phyloP scores from a whole-genome alignment of 108 stramenopile species.

The Schizochytrium sp. region DNA sequence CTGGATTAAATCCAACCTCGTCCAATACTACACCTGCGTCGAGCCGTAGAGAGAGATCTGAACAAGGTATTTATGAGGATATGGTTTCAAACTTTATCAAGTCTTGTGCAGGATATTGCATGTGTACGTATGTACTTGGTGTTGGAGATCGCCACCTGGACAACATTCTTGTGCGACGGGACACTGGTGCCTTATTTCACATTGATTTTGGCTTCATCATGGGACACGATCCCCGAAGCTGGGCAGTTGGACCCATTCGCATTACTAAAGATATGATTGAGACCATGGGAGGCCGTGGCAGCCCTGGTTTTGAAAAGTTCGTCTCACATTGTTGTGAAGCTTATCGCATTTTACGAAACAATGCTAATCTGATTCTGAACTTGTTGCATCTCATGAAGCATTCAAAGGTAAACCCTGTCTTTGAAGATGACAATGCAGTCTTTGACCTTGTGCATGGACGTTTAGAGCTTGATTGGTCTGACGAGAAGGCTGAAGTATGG shows the following conservation, averaged over 20 bases:
- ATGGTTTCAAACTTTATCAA: conserved; percentile 92
- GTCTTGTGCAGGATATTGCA: conserved; percentile 97
- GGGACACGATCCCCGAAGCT: conserved; percentile 70
- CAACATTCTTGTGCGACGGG: conserved; percentile 82
- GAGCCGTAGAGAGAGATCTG: not conserved
- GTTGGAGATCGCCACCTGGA: conserved; percentile 88
- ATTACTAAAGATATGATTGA: conserved; percentile 74
- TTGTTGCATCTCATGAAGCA: conserved; percentile 95
- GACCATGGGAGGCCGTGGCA: conserved; percentile 92
- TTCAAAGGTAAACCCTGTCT: conserved; percentile 95
- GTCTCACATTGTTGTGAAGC: conserved; percentile 93
- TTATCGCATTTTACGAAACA: conserved; percentile 92
- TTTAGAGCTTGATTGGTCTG: conserved; percentile 76
- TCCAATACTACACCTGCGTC: too few relatives aligned
- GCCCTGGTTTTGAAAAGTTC: conserved; percentile 87
- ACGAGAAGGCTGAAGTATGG: conserved; percentile 75
- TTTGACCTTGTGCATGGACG: conserved; percentile 92
- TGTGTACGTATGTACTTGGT: conserved; percentile 94
- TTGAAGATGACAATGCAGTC: conserved; percentile 91
- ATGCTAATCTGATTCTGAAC: conserved; percentile 94
- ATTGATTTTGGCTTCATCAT: conserved; percentile 92
- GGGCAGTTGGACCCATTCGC: conserved; percentile 9
- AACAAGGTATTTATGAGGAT: conserved; percentile 70
- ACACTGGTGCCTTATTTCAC: conserved; percentile 85
- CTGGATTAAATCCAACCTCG: too few relatives aligned